Evolutionary conservation across 2,329 filamentous ascomycete genomes (phyloP).

Genomic region (Aspergillus floridensis): DNA sequence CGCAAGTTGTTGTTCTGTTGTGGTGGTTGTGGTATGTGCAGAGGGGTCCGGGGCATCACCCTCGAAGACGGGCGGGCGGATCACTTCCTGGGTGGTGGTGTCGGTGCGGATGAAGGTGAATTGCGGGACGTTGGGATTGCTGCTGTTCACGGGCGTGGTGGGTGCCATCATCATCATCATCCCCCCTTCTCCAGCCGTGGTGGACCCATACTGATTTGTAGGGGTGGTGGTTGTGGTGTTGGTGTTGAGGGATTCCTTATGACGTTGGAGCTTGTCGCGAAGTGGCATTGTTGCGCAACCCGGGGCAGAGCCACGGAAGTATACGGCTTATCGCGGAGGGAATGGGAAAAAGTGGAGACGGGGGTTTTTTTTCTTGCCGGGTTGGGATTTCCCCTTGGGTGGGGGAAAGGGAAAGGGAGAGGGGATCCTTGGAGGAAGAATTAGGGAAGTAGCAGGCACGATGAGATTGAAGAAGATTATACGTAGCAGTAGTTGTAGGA

Average conservation of each 20-base stretch:
- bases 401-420: not conserved
- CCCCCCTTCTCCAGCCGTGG: not conserved
- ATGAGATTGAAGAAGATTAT: not conserved
- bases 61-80: conserved; percentile 63
- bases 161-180: conserved; percentile 47
- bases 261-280: conserved; percentile 53
- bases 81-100: conserved; percentile 73
- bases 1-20: not conserved
- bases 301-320: conserved; percentile 2
- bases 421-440: not conserved
- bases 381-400: not conserved
- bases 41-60: conserved; percentile 36
- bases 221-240: conserved; percentile 8
- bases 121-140: conserved; percentile 52
- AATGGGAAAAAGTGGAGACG: conserved; percentile 8
- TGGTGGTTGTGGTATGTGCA: not conserved
- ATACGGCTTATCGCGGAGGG: conserved; percentile 8
- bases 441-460: not conserved
- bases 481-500: too few species aligned
- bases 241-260: conserved; percentile 54
- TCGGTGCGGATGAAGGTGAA: conserved; percentile 85
- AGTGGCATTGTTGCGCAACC: conserved; percentile 51
- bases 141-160: conserved; percentile 11
- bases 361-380: not conserved
- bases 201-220: conserved; percentile 37